These are phyloP conservation scores for Picochlorum sp. DNA, from an alignment of 139 green algal species.

Conservation along the genomic window DNA sequence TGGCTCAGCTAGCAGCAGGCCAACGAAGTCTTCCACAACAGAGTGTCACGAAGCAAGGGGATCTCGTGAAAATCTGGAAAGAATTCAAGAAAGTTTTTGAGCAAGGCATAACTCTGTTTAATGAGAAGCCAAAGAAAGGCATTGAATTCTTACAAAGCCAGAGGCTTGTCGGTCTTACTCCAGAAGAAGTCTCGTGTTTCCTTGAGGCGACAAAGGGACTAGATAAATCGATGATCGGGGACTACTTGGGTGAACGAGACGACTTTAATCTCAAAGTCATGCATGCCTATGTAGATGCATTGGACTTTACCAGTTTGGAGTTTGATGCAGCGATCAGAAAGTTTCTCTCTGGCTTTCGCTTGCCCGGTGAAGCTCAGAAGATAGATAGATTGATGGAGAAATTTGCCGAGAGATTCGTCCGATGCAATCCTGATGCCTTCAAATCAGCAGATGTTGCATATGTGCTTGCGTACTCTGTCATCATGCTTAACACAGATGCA, in stretches of 20 bases:
- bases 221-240: constrained; percentile 88
- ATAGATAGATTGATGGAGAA: constrained; percentile 92
- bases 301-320: constrained; percentile 75
- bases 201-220: constrained; percentile 51
- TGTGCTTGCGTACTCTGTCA: constrained; percentile 95
- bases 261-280: constrained; percentile 88
- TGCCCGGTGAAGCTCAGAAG: constrained; percentile 80
- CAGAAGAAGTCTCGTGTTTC: constrained; percentile 52
- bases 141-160: constrained; percentile 64
- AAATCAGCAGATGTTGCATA: constrained; percentile 92
- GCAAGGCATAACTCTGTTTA: constrained; percentile 88
- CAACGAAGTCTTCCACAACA: neutral
- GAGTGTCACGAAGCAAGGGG: constrained; percentile 10
- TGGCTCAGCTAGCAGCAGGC: constrained; percentile 12
- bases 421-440: constrained; percentile 85
- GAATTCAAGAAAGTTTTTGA: constrained; percentile 62
- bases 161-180: constrained; percentile 59
- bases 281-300: constrained; percentile 90
- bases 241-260: constrained; percentile 94
- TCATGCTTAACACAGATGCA: constrained; percentile 99
- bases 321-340: constrained; percentile 88
- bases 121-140: constrained; percentile 94
- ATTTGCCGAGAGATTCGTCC: constrained; percentile 83
- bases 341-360: constrained; percentile 60
- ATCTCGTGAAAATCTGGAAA: constrained; percentile 52